Evolutionary conservation across 1,139 yeast genomes (phyloP).

Genomic region (Groenewaldozyma sp.): DNA sequence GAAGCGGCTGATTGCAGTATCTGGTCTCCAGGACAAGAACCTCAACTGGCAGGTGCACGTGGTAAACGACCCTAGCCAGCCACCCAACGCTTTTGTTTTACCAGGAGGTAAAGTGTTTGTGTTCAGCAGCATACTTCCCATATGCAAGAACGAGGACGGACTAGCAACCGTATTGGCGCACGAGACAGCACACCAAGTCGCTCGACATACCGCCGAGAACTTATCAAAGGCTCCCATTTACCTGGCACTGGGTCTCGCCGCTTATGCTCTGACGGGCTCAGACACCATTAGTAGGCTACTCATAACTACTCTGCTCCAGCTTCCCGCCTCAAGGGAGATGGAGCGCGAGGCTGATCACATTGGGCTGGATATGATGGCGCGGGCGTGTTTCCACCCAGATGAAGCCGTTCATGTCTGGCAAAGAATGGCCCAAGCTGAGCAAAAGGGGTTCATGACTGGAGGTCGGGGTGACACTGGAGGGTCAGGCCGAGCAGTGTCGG

Average conservation of each 20-base stretch:
- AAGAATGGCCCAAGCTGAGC: constrained; percentile 63
- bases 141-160: constrained; percentile 79
- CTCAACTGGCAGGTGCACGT: constrained; percentile 78
- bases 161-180: constrained; percentile 89
- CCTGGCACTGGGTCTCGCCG: constrained; percentile 39
- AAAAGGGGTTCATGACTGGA: constrained; percentile 13
- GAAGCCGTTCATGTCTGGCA: constrained; percentile 74
- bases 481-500: constrained; percentile 19
- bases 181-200: constrained; percentile 88
- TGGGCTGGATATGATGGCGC: constrained; percentile 84
- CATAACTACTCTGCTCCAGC: constrained; percentile 50
- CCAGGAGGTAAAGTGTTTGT: constrained; percentile 96
- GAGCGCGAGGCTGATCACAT: constrained; percentile 94
- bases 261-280: constrained; percentile 46
- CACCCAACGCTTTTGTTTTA: constrained; percentile 93
- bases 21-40: constrained; percentile 27
- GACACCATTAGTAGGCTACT: constrained; percentile 46
- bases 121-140: constrained; percentile 66
- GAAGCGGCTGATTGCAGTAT: constrained; percentile 43
- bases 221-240: constrained; percentile 40
- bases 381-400: constrained; percentile 73
- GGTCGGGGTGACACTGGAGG: no score
- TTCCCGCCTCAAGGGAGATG: constrained; percentile 88
- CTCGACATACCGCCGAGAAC: constrained; percentile 84
- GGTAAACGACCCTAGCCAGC: constrained; percentile 53